Base-by-base conservation (phyloP, 352 stramenopile genomes). In the Globisporangium ultimum region DNA sequence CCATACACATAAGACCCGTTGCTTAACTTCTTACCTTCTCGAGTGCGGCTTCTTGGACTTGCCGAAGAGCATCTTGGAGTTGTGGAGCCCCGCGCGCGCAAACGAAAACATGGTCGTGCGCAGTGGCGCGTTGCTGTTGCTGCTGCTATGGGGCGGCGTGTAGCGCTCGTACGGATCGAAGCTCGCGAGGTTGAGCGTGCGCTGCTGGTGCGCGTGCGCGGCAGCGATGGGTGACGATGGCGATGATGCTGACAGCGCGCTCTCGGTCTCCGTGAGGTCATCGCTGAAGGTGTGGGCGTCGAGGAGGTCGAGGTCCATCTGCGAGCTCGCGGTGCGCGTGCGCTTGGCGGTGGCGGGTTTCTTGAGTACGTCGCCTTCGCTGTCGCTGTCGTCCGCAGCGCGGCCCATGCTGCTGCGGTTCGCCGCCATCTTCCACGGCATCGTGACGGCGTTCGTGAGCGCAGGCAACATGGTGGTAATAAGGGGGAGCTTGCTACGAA, bases 191-290 rank as follows among this genome's bases (percentile, higher is more conserved):
- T 65, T 50, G 32, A 65, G 51, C 38, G 59, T 45, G 32, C 46
- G 47, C 11, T 55, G 48, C 22, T 49, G 51, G 43, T 55, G 69
- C 43, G 61, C 67, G 24, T 32, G 24, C 2, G 24, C 24, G 5
- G 24, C 5, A 5, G 24, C 24, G 24, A 32, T 32, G 24, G 24
- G 24, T 5, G 24, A 32, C 24, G 74, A 80, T 50, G 77, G 61
- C 47, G 63, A 67, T 54, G 70, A 64, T 18, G 56, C 64, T 45
- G 74, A 84, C 57, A 67, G 67, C 34, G 66, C 75, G 55, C 80
- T 79, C 67, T 88, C 80, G 32, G 77, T 87, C 67, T 87, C 77
- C n/a, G 67, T 82, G 58, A 71, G 46, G 34, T 84, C 71, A n/a
- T n/a, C n/a, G n/a, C n/a, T n/a, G n/a, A n/a, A n/a, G n/a, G n/a